phyloP scores from a whole-genome alignment of 192 early-diverging fungal genomes.

The Umbelopsis sp. region DNA sequence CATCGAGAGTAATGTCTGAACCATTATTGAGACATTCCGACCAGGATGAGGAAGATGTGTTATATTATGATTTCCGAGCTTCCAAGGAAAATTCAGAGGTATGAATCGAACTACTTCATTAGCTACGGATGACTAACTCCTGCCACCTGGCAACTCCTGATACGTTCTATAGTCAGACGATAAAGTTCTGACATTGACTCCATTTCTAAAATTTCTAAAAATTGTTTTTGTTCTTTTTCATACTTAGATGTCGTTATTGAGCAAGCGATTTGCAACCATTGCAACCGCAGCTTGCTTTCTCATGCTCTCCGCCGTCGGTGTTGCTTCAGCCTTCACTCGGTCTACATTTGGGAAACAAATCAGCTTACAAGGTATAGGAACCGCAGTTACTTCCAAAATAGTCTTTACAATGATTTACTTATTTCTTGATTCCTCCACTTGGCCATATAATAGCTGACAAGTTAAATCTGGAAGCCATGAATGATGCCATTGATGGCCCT shows the following conservation, averaged over 20 bases:
- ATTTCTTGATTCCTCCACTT: too few species aligned
- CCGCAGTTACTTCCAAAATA: too few species aligned
- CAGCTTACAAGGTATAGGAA: neutral
- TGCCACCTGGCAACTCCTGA: slow-evolving; percentile 22
- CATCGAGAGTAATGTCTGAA: slow-evolving; percentile 1
- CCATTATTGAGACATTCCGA: neutral
- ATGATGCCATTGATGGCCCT: neutral
- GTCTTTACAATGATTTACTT: too few species aligned
- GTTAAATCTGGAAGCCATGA: too few species aligned
- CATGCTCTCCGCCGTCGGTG: slow-evolving; percentile 5
- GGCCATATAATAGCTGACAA: too few species aligned
- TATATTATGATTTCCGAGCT: neutral
- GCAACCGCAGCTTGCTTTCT: slow-evolving; percentile 2
- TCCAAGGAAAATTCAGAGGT: neutral
- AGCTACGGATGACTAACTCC: neutral
- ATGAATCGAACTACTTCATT: neutral
- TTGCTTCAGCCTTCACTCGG: slow-evolving; percentile 5
- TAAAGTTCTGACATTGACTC: neutral
- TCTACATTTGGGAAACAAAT: neutral
- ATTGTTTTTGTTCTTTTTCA: neutral
- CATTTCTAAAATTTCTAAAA: too few species aligned
- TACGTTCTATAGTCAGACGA: slow-evolving; percentile 16
- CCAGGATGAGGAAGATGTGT: neutral
- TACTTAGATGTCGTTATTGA: neutral
- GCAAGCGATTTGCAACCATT: slow-evolving; percentile 3